Conservation (phyloP, 192 early-diverging fungal species). For the Coemansia sp. region DNA sequence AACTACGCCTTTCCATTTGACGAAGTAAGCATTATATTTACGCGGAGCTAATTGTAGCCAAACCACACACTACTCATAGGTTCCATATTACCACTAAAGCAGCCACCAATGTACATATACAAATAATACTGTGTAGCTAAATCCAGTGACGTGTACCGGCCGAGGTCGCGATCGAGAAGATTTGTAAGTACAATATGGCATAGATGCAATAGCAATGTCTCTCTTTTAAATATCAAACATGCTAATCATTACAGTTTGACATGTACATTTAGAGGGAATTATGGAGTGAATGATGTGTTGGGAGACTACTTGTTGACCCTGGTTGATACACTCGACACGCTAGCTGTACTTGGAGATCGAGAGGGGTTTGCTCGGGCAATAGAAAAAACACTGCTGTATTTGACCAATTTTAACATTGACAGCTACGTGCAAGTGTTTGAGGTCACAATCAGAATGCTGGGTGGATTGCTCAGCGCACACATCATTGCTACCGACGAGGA, state of each 20-base stretch:
- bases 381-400: constrained; percentile 59
- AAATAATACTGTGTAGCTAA: constrained; percentile 49
- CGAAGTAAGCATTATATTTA: constrained; percentile 50
- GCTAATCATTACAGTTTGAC: too few species aligned
- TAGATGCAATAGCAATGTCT: neutral
- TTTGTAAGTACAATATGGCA: constrained; percentile 39
- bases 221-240: neutral
- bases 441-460: constrained; percentile 87
- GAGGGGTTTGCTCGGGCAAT: constrained; percentile 67
- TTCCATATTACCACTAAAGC: neutral
- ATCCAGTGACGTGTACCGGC: constrained; percentile 80
- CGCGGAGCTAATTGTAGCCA: neutral
- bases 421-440: constrained; percentile 95
- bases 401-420: constrained; percentile 75
- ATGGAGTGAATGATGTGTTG: constrained; percentile 84
- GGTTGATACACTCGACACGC: constrained; percentile 85
- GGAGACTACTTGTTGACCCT: constrained; percentile 94
- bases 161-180: constrained; percentile 67
- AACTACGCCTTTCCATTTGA: constrained; percentile 85
- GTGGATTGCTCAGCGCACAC: constrained; percentile 87
- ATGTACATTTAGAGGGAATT: constrained; percentile 15
- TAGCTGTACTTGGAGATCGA: constrained; percentile 73
- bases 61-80: neutral
- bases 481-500: constrained; percentile 71
- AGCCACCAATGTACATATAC: neutral